phyloP scores from a whole-genome alignment of 73 alveolate species.

The Tetrahymena malaccensis region DNA sequence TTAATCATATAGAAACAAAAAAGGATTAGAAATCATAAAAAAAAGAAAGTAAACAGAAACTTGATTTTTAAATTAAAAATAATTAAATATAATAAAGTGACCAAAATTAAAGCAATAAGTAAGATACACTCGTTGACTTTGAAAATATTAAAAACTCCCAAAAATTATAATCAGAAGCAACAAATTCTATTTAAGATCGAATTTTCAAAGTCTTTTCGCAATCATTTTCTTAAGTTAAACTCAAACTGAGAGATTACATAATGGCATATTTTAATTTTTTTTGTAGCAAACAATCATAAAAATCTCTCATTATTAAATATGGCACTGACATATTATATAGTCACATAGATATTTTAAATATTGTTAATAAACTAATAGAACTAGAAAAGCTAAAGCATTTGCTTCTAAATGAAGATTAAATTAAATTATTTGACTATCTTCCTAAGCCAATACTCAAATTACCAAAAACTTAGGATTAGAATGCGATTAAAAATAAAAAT shows the following conservation, averaged over 20 bases:
- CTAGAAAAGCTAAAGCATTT: neutral
- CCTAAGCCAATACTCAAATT: neutral
- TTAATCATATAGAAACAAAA: neutral
- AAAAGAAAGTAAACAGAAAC: too few species aligned
- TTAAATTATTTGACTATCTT: neutral
- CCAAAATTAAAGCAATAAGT: too few species aligned
- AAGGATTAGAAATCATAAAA: too few species aligned
- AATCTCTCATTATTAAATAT: neutral
- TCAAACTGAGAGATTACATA: neutral
- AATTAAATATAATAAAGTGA: too few species aligned
- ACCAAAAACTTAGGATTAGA: neutral
- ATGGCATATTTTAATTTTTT: neutral
- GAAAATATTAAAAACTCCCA: neutral
- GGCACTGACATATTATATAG: neutral
- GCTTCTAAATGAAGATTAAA: neutral
- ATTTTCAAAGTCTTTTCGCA: neutral
- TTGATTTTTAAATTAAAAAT: too few species aligned
- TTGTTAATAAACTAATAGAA: neutral
- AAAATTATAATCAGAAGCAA: neutral
- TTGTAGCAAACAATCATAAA: neutral
- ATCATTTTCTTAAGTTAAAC: neutral
- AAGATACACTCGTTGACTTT: too few species aligned
- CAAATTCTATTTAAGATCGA: neutral
- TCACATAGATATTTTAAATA: neutral
- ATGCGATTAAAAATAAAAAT: neutral